Base-by-base conservation (phyloP, 2,329 filamentous ascomycete genomes). In the Phoma sp. region DNA sequence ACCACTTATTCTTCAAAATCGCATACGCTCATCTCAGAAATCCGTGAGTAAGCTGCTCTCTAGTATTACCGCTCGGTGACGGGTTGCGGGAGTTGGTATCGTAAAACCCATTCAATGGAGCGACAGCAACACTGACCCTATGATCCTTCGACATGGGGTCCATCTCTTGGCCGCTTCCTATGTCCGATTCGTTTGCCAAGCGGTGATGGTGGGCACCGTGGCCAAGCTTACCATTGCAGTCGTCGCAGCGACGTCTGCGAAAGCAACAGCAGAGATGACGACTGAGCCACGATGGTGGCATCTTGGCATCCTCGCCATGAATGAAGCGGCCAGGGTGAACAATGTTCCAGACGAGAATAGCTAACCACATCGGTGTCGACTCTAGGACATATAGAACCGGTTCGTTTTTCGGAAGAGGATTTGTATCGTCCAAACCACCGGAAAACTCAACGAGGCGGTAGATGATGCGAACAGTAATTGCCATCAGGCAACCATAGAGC, bases 301-400 rank as follows among this genome's bases (percentile, higher is more conserved):
- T 58, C 37, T 60, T 60, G 37, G 59, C 58, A 30, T 57, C 59
- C 3, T 37, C 14, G 47, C 59, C 59, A 35, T 41, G 38, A 27
- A 65, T 56, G 29, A 60, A 64, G 44, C 53, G 50, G 36, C 52
- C 47, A 14, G 55, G 53, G 22, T 53, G 59, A 8, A 59, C 51
- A 14, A 61, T 40, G 40, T 60, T 64, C 58, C 57, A 61, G 25
- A 67, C 51, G 0, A 67, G 8, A 22, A 66, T 52, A 7, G 62
- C 64, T 18, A 85, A 46, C 47, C 81, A 73, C 80, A 87, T 86
- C 3, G 84, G 83, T 2, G 80, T 65, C 0, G 82, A 81, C 64
- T 87, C 83, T 57, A 76, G 79, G 2, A 69, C 66, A 56, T 81
- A 83, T 33, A 80, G 75, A 62, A 82, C 86, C 4, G 65, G 77